A percentile compares a stretch with the other conserved stretches of the same genome.
Evolutionary conservation across 805 yeast genomes (phyloP).

Genomic region (Saturnispora silvae): DNA sequence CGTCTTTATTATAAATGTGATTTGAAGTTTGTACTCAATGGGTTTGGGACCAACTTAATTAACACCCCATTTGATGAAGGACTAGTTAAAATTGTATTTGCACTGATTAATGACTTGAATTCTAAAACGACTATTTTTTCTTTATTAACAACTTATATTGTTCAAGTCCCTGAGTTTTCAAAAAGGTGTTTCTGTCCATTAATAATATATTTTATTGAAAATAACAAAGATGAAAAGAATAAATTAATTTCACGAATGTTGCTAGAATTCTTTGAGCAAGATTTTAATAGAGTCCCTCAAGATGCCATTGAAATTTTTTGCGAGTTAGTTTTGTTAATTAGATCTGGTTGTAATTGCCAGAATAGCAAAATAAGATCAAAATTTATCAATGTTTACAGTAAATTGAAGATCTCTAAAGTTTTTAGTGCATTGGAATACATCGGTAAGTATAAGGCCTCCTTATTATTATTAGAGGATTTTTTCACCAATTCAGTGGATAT

Average conservation of each 20-base stretch:
- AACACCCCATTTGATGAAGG: conserved; percentile 20
- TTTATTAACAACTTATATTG: conserved; percentile 26
- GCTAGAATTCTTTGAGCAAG: conserved; percentile 16
- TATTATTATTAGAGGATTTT: conserved; percentile 40
- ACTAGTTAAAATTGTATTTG: conserved; percentile 24
- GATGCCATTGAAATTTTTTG: conserved; percentile 19
- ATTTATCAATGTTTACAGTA: conserved; percentile 24
- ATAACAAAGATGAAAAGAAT: conserved; percentile 14
- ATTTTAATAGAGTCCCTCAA: conserved; percentile 4
- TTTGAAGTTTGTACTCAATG: conserved; percentile 10
- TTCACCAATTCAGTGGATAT: conserved; percentile 11
- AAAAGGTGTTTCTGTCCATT: conserved; percentile 21
- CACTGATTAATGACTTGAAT: conserved; percentile 27
- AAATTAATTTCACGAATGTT: conserved; percentile 16
- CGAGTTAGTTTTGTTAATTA: conserved; percentile 26
- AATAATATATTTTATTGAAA: conserved; percentile 20
- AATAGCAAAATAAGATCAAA: conserved; percentile 11
- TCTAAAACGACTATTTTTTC: conserved; percentile 23
- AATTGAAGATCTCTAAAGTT: conserved; percentile 23
- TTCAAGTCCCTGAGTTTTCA: conserved; percentile 21
- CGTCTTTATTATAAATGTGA: conserved; percentile 10
- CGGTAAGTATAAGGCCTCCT: conserved; percentile 31
- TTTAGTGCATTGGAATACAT: conserved; percentile 26
- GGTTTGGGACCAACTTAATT: conserved; percentile 12
- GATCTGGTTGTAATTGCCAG: conserved; percentile 29